Base-by-base conservation (phyloP, 768 basidiomycete genomes). In the Kwoniella sp. region DNA sequence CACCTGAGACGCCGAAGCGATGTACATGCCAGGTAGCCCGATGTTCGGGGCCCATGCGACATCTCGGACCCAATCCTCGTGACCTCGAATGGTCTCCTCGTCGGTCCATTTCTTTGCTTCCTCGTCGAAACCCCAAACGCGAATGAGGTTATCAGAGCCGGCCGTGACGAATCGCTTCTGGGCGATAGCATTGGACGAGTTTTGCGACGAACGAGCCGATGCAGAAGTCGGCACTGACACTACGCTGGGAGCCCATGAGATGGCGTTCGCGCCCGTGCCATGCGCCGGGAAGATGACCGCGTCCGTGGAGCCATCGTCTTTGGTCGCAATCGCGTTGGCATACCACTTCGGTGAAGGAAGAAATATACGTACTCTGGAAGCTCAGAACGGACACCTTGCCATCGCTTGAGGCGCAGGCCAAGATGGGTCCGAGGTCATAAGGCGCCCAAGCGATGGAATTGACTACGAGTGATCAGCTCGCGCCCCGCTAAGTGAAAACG, bases 401-500 rank as follows among this genome's bases (percentile, higher is more conserved):
- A 73, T 99, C 95, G 1, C 89, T 93, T 19, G 89, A 92, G 1
- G 93, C 93, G 69, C 95, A 99, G 3, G 90, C 93, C 33, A 98
- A 80, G 57, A 96, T 92, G 0, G 95, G 89, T 28, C 93, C 95
- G 12, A 96, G 82, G 71, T 98, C 93, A 63, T 95, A 91, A 2
- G 95, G 91, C n/a, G 93, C 93, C 95, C 95, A 99, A 0, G 89
- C 89, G 19, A 98, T 86, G 0, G 92, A 92, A 77, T 99, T 99
- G 42, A 98, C 93, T 93, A 53, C 2, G 14, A 29, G 38, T 19
- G n/a, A 36, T 69, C 36, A 64, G 50, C 49, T 23, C 25, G n/a
- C n/a, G n/a, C n/a, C n/a, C n/a, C n/a, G n/a, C n/a, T n/a, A n/a
- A n/a, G n/a, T n/a, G n/a, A n/a, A n/a, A 17, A 3, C 10, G 15